phyloP scores from a whole-genome alignment of 805 yeast genomes.

The Hemisphaericaspora nanyangensis region DNA sequence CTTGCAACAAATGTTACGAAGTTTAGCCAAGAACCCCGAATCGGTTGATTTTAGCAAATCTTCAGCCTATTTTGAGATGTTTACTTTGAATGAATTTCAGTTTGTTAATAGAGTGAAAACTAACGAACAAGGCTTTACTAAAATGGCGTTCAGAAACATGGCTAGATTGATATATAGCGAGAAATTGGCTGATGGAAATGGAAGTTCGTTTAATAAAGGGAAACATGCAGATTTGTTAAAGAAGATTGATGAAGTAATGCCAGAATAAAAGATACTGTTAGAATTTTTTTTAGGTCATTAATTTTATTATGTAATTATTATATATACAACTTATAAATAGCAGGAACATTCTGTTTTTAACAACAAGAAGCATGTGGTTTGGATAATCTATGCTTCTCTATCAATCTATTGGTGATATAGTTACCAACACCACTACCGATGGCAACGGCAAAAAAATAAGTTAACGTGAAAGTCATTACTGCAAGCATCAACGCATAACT shows the following conservation, averaged over 20 bases:
- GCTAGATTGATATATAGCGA: slow-evolving; percentile 51
- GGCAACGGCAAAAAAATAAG: slow-evolving; percentile 71
- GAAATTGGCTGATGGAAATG: slow-evolving; percentile 36
- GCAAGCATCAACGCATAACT: slow-evolving; percentile 76
- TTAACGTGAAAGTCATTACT: slow-evolving; percentile 64
- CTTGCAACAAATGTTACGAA: slow-evolving; percentile 65
- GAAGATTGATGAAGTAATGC: slow-evolving; percentile 17
- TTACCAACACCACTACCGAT: slow-evolving; percentile 70
- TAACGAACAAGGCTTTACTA: slow-evolving; percentile 32
- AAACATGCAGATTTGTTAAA: slow-evolving; percentile 34
- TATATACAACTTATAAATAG: neutral
- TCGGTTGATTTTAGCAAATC: slow-evolving; percentile 52
- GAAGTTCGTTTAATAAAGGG: slow-evolving; percentile 34
- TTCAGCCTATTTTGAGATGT: slow-evolving; percentile 52
- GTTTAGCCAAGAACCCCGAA: slow-evolving; percentile 49
- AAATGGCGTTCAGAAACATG: slow-evolving; percentile 47
- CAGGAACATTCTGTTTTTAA: too few relatives aligned
- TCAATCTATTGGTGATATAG: slow-evolving; percentile 59
- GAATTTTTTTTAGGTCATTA: too few relatives aligned
- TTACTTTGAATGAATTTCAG: slow-evolving; percentile 46
- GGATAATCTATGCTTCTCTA: slow-evolving; percentile 6
- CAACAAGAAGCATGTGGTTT: slow-evolving; percentile 2
- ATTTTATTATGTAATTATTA: slow-evolving; percentile 5
- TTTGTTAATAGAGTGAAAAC: slow-evolving; percentile 37
- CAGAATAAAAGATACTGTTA: too few relatives aligned